Base-by-base conservation (phyloP, 495 filamentous ascomycete species). In the Penicillium egyptiacum region DNA sequence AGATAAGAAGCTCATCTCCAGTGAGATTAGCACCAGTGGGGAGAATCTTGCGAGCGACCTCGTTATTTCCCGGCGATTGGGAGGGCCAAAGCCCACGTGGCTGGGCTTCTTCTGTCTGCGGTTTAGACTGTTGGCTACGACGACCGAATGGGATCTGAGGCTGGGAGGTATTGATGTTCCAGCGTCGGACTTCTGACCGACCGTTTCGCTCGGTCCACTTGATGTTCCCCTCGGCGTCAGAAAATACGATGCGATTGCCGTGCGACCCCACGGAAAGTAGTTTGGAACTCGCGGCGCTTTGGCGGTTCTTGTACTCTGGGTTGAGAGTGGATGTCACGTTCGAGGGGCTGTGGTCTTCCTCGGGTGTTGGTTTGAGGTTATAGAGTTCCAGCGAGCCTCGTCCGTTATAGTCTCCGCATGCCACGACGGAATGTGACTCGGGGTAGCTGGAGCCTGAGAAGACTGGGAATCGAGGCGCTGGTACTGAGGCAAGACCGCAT, bases 151-250 rank as follows among this genome's bases (percentile, higher is more conserved):
- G 41, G 10, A 59, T 52, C 4, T 64, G 64, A 11, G 65, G 63
- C 12, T 67, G 58, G 12, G 70, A 70, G 8, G 69, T 66, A 37
- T 81, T 91, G 68, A 88, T 79, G 61, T 88, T 90, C 73, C 86
- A 88, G 16, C 83, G 82, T 25, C 93, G 84, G 42, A 92, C 88
- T 61, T 90, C 84, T n/a, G 86, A 85, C 52, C 85, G 85, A 11
- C 91, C 91, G 63, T 97, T 90, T 23, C 92, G 81, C 71, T 98
- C 93, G 23, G 94, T 82, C 92, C 93, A 97, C 71, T 91, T 96
- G 56, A 98, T 68, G 56, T 86, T 86, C 0, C 93, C 93, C 46
- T 90, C 84, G 5, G 87, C 85, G 59, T 97, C 93, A 0, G 89
- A 89, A 59, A 89, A 90, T 22, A 93, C 89, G 40, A 98, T 82